Conservation (phyloP, 371 early-diverging fungal species). For the Chytridiales sp. region DNA sequence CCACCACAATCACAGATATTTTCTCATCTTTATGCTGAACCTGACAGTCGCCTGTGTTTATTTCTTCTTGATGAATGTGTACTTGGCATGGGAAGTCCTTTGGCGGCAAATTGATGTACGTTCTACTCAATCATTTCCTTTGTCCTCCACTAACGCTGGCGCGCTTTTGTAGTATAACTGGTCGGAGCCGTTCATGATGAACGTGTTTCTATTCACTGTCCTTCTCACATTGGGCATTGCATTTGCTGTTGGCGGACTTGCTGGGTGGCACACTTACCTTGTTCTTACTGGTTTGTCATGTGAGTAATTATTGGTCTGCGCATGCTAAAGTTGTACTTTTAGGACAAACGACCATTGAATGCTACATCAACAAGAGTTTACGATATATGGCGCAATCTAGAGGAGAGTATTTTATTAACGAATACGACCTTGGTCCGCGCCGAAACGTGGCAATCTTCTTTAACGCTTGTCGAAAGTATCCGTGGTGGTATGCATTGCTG, state of each 20-base stretch:
- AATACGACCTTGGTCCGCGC: too few species aligned
- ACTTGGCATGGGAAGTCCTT: constrained; percentile 25
- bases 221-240: constrained; percentile 26
- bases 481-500: too few species aligned
- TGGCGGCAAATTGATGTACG: constrained; percentile 3
- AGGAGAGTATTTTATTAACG: too few species aligned
- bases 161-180: constrained; percentile 10
- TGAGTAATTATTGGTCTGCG: not conserved
- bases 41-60: constrained; percentile 61
- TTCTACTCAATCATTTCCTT: not conserved
- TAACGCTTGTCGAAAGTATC: too few species aligned
- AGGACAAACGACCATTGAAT: constrained; percentile 43
- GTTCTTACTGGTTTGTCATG: constrained; percentile 25
- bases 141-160: not conserved
- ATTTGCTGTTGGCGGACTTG: constrained; percentile 26
- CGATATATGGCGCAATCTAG: too few species aligned
- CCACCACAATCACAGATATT: constrained; percentile 78
- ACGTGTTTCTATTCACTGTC: constrained; percentile 25
- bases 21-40: constrained; percentile 74
- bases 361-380: constrained; percentile 27
- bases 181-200: not conserved
- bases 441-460: too few species aligned
- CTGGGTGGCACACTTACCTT: constrained; percentile 37
- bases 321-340: not conserved
- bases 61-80: constrained; percentile 54